Conservation (phyloP, 1,284 basidiomycete species). For the Ustilago hordei region DNA sequence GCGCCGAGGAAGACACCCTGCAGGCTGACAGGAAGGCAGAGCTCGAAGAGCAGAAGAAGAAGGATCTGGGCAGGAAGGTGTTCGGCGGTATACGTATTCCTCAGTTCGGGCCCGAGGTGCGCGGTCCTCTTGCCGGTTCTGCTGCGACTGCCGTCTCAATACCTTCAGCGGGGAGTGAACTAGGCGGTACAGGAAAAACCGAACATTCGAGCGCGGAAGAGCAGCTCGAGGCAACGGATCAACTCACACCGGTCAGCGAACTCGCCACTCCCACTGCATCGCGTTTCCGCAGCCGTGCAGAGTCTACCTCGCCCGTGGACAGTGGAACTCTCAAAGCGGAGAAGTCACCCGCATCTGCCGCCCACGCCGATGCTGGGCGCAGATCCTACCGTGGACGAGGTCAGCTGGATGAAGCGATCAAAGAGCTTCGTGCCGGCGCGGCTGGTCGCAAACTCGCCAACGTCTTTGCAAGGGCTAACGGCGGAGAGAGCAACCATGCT, state of each 20-base stretch:
- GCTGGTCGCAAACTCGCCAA: conserved; percentile 34
- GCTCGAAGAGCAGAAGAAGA: conserved; percentile 50
- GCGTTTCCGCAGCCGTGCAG: conserved; percentile 29
- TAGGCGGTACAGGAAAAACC: neutral
- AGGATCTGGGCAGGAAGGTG: conserved; percentile 19
- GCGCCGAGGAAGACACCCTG: conserved; percentile 62
- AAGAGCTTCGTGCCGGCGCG: conserved; percentile 50
- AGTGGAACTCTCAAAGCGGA: conserved; percentile 13
- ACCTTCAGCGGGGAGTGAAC: neutral
- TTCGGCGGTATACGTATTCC: conserved; percentile 29
- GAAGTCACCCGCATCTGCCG: neutral
- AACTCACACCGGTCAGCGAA: conserved; percentile 31
- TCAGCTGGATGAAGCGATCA: conserved; percentile 61
- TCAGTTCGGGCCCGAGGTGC: conserved; percentile 50
- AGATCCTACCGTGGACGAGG: conserved; percentile 50
- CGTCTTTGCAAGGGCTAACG: conserved; percentile 11
- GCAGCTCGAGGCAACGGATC: conserved; percentile 17
- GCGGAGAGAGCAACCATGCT: neutral
- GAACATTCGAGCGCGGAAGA: conserved; percentile 8
- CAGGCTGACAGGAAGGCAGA: conserved; percentile 56
- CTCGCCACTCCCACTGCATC: conserved; percentile 46
- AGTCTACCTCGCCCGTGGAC: conserved; percentile 5
- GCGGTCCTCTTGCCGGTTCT: conserved; percentile 39
- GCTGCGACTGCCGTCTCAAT: neutral
- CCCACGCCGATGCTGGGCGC: conserved; percentile 17